Evolutionary conservation across 441 rosid species (phyloP), one percentile per base, ranked within the genome.

Genomic region (Lepidium campestre): DNA sequence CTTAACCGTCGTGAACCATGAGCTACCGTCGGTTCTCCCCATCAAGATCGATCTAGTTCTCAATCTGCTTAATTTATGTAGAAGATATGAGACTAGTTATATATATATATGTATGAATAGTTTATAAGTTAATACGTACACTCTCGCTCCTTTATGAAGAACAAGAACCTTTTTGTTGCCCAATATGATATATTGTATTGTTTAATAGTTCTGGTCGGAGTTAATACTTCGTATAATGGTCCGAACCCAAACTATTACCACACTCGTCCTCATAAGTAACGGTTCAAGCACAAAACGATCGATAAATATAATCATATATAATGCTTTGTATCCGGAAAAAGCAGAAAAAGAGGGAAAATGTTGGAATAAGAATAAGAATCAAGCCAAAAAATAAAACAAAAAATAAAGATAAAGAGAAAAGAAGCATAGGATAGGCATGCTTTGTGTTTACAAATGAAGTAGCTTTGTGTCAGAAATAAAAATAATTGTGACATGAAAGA

Each of bases 1-100:
- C 71, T 77, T 81, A n/a, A 85, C 79, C 29, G 77, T 79, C 49
- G 70, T 68, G 39, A 85, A 45, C 86, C 89, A 85, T 17, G 84
- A 80, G 73, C 70, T 82, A 29, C 83, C 86, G 27, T 79, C 77
- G 5, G 48, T 66, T 61, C 77, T 82, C 56, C 80, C 80, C 83
- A 78, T 83, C 57, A 60, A 41, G 53, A 52, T 57, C 27, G 17
- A 55, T 12, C 29, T 12, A 62, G 9, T 14, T 44, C 49, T 44
- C 49, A 15, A 15, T 56, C 27, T 57, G 36, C 37, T 25, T 36
- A 7, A 10, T 23, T 6, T 20, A 2, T 12, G 29, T 2, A 29
- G 17, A n/a, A 40, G n/a, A 50, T 25, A 19, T 10, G 11, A 34
- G 41, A 41, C 32, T 36, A 15, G 6, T 5, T 25, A 25, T 2